Evolutionary conservation across 192 early-diverging fungal genomes (phyloP).

Genomic region (Podila epigama): DNA sequence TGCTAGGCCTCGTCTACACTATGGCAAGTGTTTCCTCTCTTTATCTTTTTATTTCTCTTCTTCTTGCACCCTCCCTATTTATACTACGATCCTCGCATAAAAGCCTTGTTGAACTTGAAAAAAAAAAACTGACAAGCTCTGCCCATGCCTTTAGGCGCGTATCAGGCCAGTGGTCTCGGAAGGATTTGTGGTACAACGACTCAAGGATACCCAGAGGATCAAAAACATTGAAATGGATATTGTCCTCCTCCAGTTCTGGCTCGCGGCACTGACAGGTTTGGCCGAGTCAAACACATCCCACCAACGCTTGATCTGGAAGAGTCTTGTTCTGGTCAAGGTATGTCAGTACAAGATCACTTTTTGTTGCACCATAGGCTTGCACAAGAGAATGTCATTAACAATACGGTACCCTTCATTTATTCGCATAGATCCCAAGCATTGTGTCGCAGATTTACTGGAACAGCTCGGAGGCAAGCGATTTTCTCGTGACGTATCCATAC

Average conservation of each 20-base stretch:
- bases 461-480: constrained; percentile 8
- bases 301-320: constrained; percentile 42
- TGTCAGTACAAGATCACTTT: background rate
- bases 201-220: constrained; percentile 37
- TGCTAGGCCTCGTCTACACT: constrained; percentile 23
- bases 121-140: too few species aligned
- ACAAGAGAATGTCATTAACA: background rate
- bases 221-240: constrained; percentile 31
- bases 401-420: background rate
- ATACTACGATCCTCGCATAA: too few species aligned
- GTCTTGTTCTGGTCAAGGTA: constrained; percentile 41
- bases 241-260: constrained; percentile 40
- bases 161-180: constrained; percentile 26
- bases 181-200: constrained; percentile 19
- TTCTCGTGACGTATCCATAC: background rate
- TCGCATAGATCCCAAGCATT: constrained; percentile 22
- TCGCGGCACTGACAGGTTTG: constrained; percentile 39
- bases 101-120: too few species aligned
- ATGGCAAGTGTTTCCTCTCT: constrained; percentile 1
- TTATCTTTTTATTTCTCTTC: background rate
- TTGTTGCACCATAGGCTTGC: too few species aligned
- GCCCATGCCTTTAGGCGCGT: too few species aligned
- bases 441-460: constrained; percentile 1
- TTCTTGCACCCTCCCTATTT: too few species aligned
- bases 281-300: constrained; percentile 15